phyloP scores from a whole-genome alignment of 805 yeast genomes.

The Kodamaea nitidulidarum region DNA sequence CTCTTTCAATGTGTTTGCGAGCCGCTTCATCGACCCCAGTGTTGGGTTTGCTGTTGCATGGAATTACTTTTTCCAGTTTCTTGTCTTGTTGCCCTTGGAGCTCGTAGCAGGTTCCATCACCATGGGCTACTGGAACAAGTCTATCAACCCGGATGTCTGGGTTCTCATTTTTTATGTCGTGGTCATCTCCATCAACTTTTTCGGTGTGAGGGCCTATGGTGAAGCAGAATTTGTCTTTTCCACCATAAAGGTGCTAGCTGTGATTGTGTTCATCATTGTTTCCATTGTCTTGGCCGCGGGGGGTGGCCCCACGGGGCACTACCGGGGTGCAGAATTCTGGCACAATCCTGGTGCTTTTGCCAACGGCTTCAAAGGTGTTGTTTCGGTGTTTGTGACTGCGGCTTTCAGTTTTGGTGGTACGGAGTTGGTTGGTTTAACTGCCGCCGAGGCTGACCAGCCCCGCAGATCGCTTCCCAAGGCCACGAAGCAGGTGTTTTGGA shows the following conservation, averaged over 20 bases:
- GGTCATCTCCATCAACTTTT: conserved; percentile 46
- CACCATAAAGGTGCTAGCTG: conserved; percentile 45
- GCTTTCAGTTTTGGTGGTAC: conserved; percentile 42
- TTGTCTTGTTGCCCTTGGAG: conserved; percentile 55
- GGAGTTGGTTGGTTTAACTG: conserved; percentile 39
- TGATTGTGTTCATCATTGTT: conserved; percentile 44
- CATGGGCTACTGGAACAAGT: conserved; percentile 50
- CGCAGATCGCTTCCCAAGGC: conserved; percentile 36
- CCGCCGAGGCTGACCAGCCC: conserved; percentile 40
- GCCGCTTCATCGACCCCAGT: conserved; percentile 53
- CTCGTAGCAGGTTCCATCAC: conserved; percentile 58
- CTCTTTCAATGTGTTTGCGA: conserved; percentile 47
- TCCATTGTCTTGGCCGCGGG: conserved; percentile 49
- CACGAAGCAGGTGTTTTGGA: conserved; percentile 41
- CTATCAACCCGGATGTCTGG: conserved; percentile 58
- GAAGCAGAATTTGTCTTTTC: conserved; percentile 54
- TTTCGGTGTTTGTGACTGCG: conserved; percentile 38
- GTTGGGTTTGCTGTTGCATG: conserved; percentile 52
- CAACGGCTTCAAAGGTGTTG: conserved; percentile 42
- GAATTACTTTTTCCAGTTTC: conserved; percentile 54
- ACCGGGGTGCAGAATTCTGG: conserved; percentile 50
- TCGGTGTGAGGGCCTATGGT: conserved; percentile 53
- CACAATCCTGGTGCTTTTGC: conserved; percentile 53
- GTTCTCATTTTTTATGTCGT: conserved; percentile 50
- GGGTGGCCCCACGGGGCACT: conserved; percentile 48